Evolutionary conservation across 2,329 filamentous ascomycete genomes (phyloP).

Genomic region (Pezicula radicicola): DNA sequence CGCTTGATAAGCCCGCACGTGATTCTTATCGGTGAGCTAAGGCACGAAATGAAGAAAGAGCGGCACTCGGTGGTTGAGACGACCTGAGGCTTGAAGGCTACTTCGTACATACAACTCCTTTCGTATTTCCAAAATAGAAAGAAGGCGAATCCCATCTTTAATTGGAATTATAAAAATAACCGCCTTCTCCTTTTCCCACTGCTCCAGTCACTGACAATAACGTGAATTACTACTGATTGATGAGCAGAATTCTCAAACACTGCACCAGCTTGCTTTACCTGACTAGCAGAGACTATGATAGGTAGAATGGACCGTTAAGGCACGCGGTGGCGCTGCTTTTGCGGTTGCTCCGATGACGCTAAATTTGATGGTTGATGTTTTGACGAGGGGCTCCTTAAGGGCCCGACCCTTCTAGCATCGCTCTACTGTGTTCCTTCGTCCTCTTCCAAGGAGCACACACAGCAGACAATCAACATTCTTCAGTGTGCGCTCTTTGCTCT

Average conservation of each 20-base stretch:
- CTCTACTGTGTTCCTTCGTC: neutral
- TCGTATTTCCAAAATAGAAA: too few species aligned
- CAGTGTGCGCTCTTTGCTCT: neutral
- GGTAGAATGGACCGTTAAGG: neutral
- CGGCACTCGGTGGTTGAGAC: neutral
- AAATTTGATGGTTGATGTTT: neutral
- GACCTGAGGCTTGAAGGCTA: too few species aligned
- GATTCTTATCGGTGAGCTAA: slow-evolving; percentile 9
- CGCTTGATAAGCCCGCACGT: slow-evolving; percentile 5
- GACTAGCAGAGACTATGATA: neutral
- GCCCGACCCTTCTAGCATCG: neutral
- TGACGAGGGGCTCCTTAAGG: neutral
- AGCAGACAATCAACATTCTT: neutral
- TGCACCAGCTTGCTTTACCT: neutral
- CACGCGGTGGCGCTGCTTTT: neutral
- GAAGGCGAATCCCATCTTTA: too few species aligned
- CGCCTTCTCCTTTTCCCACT: too few species aligned
- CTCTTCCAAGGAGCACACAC: slow-evolving; percentile 1
- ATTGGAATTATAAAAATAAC: too few species aligned
- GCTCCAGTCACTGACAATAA: too few species aligned
- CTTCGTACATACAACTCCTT: too few species aligned
- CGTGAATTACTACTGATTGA: too few species aligned
- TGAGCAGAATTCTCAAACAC: too few species aligned
- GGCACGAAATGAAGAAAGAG: slow-evolving; percentile 1
- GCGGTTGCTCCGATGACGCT: neutral